Conservation (phyloP, 177 flowering plant genomes). For the Telopea speciosissima region DNA sequence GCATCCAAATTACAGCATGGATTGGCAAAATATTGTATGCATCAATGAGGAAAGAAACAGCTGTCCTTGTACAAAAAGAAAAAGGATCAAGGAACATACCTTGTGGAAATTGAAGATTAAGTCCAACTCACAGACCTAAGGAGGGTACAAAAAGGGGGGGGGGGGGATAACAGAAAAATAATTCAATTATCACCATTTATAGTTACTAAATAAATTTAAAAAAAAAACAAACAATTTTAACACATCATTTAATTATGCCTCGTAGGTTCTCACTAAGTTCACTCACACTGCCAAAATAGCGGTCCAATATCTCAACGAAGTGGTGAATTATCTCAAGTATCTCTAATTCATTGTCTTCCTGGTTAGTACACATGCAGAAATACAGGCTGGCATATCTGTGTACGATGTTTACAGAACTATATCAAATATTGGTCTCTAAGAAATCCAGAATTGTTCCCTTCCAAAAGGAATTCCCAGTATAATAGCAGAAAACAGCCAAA, state of each 20-base stretch:
- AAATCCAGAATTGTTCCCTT: neutral
- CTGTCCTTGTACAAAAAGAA: neutral
- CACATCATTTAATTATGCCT: neutral
- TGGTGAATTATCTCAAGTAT: neutral
- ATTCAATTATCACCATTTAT: neutral
- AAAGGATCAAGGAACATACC: neutral
- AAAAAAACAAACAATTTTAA: too few relatives aligned
- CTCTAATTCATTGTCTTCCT: neutral
- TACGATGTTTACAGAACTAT: neutral
- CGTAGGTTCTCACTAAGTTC: neutral
- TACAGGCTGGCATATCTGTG: neutral
- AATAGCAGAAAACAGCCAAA: neutral
- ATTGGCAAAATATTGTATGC: neutral
- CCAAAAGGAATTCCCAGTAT: neutral
- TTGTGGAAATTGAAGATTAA: constrained; percentile 8
- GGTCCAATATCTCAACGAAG: neutral
- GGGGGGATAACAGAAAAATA: neutral
- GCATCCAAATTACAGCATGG: neutral
- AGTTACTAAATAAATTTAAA: too few relatives aligned
- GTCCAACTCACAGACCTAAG: neutral
- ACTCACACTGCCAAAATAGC: neutral
- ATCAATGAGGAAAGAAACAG: neutral
- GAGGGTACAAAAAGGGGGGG: neutral
- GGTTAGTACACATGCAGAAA: neutral
- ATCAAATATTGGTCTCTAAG: neutral